Evolutionary conservation across 2,329 filamentous ascomycete species (phyloP), one percentile per base, ranked within the genome.

Genomic region (Phialocephala subalpina): DNA sequence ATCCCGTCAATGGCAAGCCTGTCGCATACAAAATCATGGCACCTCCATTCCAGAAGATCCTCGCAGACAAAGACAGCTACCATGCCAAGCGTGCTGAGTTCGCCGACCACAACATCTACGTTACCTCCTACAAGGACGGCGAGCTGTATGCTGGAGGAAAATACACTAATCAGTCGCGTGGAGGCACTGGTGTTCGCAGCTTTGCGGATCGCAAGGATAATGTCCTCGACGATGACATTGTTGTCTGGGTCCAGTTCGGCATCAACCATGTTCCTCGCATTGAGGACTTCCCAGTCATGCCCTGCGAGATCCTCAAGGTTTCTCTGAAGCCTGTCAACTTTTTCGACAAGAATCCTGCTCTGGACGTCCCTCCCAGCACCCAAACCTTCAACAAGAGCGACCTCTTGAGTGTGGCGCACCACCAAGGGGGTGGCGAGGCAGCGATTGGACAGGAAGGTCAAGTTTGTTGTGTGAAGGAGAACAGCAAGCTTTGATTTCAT

Each of bases 281-380:
- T 27, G 88, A 90, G 73, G 88, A 91, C 73, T 91, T 90, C 77
- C 88, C 88, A 0, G 86, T 91, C 47, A 91, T 91, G 89, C 88
- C 88, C 0, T 84, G 83, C 71, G 88, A 91, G 76, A 83, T 79
- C 16, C 74, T 84, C 18, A 80, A 80, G 70, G 82, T 86, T 1
- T 75, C 77, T 55, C 72, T 86, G 42, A 81, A 83, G 69, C 83
- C 84, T 0, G 81, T 80, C 3, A 85, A 86, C 66, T 86, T 86
- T 70, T 86, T 85, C 67, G 78, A 80, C 3, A 79, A 77, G 64
- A 86, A 86, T 67, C 84, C 84, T 0, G 82, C 82, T 0, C 69
- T 84, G 11, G 84, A 86, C 74, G 80, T 85, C 16, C 81, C 83
- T 2, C 80, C 80, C 2, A 81, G 79, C 63, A 78, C 73, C 61